These are phyloP conservation scores for Chytridium lagenaria DNA, from an alignment of 371 early-diverging fungal species.

Conservation along the genomic window DNA sequence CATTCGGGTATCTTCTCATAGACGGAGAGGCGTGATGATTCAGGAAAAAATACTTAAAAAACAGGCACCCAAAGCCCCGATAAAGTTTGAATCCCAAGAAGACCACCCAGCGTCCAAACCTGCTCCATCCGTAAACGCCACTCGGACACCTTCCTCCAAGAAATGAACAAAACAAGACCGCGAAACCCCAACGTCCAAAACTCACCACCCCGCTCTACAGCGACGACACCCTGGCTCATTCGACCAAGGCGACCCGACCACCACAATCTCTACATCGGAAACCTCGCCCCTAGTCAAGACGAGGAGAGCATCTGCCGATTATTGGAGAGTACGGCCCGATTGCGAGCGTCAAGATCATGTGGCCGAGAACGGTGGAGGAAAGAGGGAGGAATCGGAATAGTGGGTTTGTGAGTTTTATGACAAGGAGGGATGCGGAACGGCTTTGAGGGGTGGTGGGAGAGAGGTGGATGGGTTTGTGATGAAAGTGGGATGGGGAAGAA, in stretches of 20 bases:
- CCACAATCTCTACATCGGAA: conserved; percentile 92
- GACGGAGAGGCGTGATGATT: no score
- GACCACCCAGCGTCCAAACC: conserved; percentile 5
- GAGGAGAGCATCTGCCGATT: conserved; percentile 74
- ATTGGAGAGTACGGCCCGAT: conserved; percentile 88
- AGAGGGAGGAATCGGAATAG: conserved; percentile 77
- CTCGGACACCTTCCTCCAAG: conserved; percentile 82
- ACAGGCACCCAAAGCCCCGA: not conserved
- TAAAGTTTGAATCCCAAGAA: conserved; percentile 8
- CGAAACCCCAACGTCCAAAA: conserved; percentile 3
- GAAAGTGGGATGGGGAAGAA: conserved; percentile 89
- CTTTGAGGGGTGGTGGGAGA: conserved; percentile 74
- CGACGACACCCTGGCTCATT: conserved; percentile 45
- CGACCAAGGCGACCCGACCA: conserved; percentile 77
- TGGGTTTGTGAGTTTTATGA: conserved; percentile 94
- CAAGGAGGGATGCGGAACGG: conserved; percentile 75
- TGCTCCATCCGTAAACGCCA: conserved; percentile 70
- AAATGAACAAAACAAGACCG: conserved; percentile 69
- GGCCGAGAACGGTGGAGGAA: conserved; percentile 90
- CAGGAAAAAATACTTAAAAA: no score
- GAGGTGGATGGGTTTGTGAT: conserved; percentile 67
- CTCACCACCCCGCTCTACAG: not conserved
- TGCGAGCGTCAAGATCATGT: conserved; percentile 94
- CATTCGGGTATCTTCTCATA: no score
- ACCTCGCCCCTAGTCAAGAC: conserved; percentile 73